A percentile compares a stretch with the other conserved stretches of the same genome.
phyloP scores from a whole-genome alignment of 2,329 filamentous ascomycete genomes.

The Fusarium buharicum region DNA sequence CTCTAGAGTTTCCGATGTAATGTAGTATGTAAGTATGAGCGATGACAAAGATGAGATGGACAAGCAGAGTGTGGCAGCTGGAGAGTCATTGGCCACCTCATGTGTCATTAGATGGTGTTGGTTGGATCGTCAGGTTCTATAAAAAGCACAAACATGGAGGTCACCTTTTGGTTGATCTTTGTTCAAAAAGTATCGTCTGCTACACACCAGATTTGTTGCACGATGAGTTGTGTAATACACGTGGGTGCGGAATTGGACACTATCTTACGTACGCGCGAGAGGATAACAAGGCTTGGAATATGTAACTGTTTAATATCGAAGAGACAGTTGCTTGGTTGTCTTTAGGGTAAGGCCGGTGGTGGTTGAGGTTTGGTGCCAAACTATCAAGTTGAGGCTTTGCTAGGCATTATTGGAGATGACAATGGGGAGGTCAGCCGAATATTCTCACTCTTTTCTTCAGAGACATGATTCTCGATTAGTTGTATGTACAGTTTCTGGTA shows the following conservation, averaged over 20 bases:
- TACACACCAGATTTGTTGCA: constrained; percentile 3
- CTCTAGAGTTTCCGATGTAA: constrained; percentile 17
- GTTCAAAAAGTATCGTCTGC: not conserved
- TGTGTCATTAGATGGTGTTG: constrained; percentile 4
- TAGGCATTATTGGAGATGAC: not conserved
- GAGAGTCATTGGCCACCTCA: not conserved
- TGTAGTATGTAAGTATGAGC: constrained; percentile 13
- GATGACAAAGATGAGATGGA: constrained; percentile 19
- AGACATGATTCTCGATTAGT: not conserved
- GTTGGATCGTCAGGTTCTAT: constrained; percentile 21
- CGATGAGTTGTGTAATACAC: constrained; percentile 18
- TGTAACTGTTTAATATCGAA: constrained; percentile 2
- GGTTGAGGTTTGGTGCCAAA: not conserved
- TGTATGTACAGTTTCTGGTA: not conserved
- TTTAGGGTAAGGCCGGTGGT: constrained; percentile 7
- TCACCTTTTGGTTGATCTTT: constrained; percentile 15
- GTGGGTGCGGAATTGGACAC: constrained; percentile 1
- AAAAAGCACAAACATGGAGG: constrained; percentile 28
- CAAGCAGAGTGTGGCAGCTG: not conserved
- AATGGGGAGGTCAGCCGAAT: not conserved
- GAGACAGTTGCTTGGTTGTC: not conserved
- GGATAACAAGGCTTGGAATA: not conserved
- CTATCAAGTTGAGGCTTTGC: not conserved
- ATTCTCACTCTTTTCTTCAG: not conserved
- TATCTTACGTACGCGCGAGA: not conserved